Base-by-base conservation (phyloP, 257 asterid genomes). In the Nicotiana knightiana region DNA sequence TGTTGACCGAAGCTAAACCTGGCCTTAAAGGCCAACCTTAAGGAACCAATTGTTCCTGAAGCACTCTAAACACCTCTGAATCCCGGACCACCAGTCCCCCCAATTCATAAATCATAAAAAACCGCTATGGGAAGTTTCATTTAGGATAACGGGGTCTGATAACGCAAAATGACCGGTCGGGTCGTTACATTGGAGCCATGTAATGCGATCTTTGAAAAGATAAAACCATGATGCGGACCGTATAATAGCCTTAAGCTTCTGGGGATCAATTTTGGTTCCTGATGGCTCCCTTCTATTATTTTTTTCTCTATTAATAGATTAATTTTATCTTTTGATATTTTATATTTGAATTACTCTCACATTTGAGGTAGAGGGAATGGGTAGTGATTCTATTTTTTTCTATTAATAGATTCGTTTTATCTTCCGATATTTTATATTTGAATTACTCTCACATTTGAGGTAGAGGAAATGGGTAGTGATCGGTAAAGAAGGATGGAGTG, bases 141-240 rank as follows among this genome's bases (percentile, higher is more conserved):
- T 21, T 21, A 21, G 24, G 24, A 0, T 0, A 21, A 21, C 24
- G 24, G 24, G 24, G 24, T 21, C 24, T 21, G 24, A 21, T 21
- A 21, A 21, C 24, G 24, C 24, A 21, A 21, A 21, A 21, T 21
- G 24, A 21, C 24, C 24, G 24, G 24, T 21, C 24, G 24, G 24
- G 24, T 21, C 24, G 24, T 21, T 21, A 21, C 24, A 21, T 21
- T 21, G 24, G 24, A n/a, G 48, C 84, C 87, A 81, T 12, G 55
- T 83, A 85, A 86, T 86, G 86, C 62, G 82, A 78, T 78, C 71
- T 35, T 59, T n/a, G 0, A 8, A 66, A 6, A 11, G 82, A 35
- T 59, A 75, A 67, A 76, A 81, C 88, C 88, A 86, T 86, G 86
- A 86, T 83, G 86, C 86, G 86, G 88, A 86, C 88, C 85, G 88